Percentiles rank a stretch among this genome's conserved stretches.
Conservation (phyloP, 108 stramenopile genomes). For the Nannochloropsis gaditana region DNA sequence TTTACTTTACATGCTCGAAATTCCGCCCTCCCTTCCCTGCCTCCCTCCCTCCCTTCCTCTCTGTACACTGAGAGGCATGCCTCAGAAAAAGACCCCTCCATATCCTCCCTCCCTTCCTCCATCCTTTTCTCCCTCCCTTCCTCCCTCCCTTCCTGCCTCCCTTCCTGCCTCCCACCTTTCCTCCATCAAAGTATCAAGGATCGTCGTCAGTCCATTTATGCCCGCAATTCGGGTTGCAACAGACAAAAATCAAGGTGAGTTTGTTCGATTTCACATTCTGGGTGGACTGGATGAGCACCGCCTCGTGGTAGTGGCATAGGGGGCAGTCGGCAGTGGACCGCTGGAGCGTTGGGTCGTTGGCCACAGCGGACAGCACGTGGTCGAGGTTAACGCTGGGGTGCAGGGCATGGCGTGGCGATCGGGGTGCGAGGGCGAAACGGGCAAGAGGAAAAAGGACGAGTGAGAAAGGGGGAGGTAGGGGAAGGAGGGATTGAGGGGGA, state of each 20-base stretch:
- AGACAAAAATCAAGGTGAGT: neutral
- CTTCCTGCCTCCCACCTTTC: neutral
- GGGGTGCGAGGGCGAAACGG: neutral
- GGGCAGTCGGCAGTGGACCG: conserved; percentile 16
- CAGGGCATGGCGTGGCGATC: neutral
- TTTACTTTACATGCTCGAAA: neutral
- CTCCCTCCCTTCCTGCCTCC: conserved; percentile 11
- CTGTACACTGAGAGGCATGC: neutral
- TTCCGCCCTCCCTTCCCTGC: neutral
- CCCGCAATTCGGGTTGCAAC: conserved; percentile 19
- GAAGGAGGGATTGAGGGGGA: neutral
- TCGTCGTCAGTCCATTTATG: conserved; percentile 1
- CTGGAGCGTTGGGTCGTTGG: conserved; percentile 1
- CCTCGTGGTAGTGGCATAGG: neutral
- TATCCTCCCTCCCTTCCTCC: conserved; percentile 2
- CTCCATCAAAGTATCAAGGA: neutral
- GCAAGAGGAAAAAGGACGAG: neutral
- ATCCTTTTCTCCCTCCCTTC: neutral
- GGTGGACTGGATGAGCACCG: neutral
- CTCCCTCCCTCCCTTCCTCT: neutral
- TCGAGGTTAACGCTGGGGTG: neutral
- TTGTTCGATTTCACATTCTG: conserved; percentile 13
- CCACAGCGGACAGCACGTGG: conserved; percentile 1
- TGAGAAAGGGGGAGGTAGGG: neutral
- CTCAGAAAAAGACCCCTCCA: neutral